Evolutionary conservation across 805 yeast genomes (phyloP).

Genomic region (Myxozyma vanderwaltii): DNA sequence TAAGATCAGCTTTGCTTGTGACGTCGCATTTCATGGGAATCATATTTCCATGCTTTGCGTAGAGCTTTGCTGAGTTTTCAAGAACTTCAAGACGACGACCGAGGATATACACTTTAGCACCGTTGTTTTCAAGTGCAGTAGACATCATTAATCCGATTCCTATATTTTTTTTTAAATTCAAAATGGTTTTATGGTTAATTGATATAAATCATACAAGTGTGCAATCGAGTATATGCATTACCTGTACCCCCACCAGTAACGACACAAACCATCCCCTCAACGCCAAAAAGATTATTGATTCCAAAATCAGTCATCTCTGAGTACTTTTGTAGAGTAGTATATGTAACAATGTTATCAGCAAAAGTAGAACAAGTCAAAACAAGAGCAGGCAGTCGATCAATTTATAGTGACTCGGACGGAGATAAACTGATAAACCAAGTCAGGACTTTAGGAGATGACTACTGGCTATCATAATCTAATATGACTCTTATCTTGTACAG

Average conservation of each 20-base stretch:
- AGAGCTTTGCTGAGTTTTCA: conserved; percentile 29
- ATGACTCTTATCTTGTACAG: too few species aligned
- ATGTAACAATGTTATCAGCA: too few species aligned
- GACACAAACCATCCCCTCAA: conserved; percentile 70
- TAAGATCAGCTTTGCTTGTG: conserved; percentile 26
- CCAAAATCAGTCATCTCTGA: conserved; percentile 25
- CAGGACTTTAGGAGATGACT: too few species aligned
- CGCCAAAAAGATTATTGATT: conserved; percentile 54
- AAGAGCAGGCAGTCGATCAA: too few species aligned
- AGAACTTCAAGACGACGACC: conserved; percentile 33
- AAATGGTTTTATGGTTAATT: too few species aligned
- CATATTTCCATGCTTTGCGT: conserved; percentile 31
- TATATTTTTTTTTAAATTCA: too few species aligned
- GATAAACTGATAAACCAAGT: too few species aligned
- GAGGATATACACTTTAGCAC: conserved; percentile 36
- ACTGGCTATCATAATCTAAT: too few species aligned
- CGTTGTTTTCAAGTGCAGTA: conserved; percentile 34
- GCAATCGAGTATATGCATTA: too few species aligned
- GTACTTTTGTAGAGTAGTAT: not conserved
- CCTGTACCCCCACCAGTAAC: conserved; percentile 78
- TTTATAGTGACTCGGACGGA: too few species aligned
- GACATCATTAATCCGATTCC: conserved; percentile 34
- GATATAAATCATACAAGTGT: too few species aligned
- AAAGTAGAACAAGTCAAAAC: too few species aligned
- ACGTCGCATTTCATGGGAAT: conserved; percentile 31